Evolutionary conservation across 1,284 basidiomycete species (phyloP), one percentile per base, ranked within the genome.

Genomic region (Bjerkandera adusta): DNA sequence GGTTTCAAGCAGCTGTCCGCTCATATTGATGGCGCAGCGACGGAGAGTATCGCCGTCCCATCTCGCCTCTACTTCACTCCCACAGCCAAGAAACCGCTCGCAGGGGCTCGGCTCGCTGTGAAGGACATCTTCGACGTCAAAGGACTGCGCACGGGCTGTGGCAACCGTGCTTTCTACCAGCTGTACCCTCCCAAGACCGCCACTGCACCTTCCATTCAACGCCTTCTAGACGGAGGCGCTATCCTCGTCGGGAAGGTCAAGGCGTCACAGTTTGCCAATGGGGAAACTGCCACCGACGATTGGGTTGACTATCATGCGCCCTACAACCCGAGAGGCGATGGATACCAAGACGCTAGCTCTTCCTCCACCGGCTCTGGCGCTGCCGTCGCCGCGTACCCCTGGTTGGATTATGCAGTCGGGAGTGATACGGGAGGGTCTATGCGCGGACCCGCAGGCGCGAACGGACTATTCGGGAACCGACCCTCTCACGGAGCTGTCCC

Each of bases 201-300:
- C 12, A 76, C 71, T 0, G 69, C 70, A 5, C 66, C 71, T 5
- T 69, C 75, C 1, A 59, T 80, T 18, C 66, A 72, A 51, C 66
- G 66, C 11, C 68, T 80, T 6, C 58, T 78, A 35, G 65, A 68
- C 43, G 66, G 72, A 42, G 77, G 77, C 13, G 73, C 73, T 13
- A 61, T 73, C 11, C 64, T 78, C 48, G 66, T 80, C 4, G 77
- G 75, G 26, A 77, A 76, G 55, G 72, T 74, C 3, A 76, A 76
- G 49, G 76, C 75, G 4, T 75, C 73, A 7, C 75, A 77, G 54
- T 81, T 81, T 50, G 77, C 78, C 10, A 77, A 78, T 49, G 77
- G 76, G 4, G 74, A 77, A 29, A 62, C 66, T 13, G 75, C 76
- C 1, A 79, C 77, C 47, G 71, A 68, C 55, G 71, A 73, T 49